phyloP scores from a whole-genome alignment of 1,284 basidiomycete species.

The Fomitopsis betulina region DNA sequence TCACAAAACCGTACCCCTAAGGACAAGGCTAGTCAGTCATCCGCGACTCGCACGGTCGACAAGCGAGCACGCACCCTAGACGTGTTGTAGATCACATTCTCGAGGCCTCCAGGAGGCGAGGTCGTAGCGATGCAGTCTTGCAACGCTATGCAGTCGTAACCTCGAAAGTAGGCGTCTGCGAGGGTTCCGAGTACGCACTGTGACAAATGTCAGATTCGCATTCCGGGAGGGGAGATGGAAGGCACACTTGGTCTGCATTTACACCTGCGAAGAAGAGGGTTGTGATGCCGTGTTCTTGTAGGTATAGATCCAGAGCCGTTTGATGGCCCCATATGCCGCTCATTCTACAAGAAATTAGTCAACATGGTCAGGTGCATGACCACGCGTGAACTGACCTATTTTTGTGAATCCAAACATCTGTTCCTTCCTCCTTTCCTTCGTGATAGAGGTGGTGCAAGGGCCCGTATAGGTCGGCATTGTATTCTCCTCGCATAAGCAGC shows the following conservation, averaged over 20 bases:
- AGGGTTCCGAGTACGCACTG: constrained; percentile 66
- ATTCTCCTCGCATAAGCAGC: constrained; percentile 54
- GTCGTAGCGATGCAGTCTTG: constrained; percentile 58
- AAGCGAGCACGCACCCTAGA: constrained; percentile 37
- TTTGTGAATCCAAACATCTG: constrained; percentile 71
- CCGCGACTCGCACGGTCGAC: neutral
- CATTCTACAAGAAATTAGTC: constrained; percentile 39
- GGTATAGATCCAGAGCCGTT: constrained; percentile 52
- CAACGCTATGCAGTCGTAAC: constrained; percentile 58
- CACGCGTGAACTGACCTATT: constrained; percentile 41
- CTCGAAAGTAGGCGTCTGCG: constrained; percentile 57
- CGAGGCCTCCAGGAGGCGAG: constrained; percentile 53
- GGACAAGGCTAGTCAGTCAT: neutral
- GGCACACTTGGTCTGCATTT: constrained; percentile 58
- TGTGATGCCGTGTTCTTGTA: constrained; percentile 57
- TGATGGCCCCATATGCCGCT: constrained; percentile 65
- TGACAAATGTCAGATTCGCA: neutral
- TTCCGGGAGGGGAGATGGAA: neutral
- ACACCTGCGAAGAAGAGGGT: constrained; percentile 63
- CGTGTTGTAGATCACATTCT: constrained; percentile 55
- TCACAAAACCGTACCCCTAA: constrained; percentile 59
- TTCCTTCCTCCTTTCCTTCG: constrained; percentile 46
- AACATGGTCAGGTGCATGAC: neutral
- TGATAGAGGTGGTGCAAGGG: constrained; percentile 54
- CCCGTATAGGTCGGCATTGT: constrained; percentile 54